Evolutionary conservation across 768 basidiomycete genomes (phyloP).

Genomic region (Coprinopsis sp.): DNA sequence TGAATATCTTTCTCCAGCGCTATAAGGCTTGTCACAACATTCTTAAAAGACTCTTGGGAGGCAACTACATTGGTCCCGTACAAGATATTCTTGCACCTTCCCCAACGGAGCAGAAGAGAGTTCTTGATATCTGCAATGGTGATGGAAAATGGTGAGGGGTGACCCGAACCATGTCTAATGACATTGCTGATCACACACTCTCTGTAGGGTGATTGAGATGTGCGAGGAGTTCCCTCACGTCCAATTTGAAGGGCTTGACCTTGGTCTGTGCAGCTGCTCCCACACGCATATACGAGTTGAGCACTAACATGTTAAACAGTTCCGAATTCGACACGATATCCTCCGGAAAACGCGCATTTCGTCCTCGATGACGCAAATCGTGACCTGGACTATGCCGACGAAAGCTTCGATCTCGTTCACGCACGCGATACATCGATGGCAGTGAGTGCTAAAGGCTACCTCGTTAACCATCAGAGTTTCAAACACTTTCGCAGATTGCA

Average conservation of each 20-base stretch:
- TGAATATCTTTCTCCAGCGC: constrained; percentile 37
- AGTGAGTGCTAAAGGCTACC: constrained; percentile 34
- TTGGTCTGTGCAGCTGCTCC: constrained; percentile 45
- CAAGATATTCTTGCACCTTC: constrained; percentile 40
- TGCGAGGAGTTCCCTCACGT: constrained; percentile 59
- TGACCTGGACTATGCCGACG: constrained; percentile 44
- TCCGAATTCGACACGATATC: constrained; percentile 65
- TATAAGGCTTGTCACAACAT: constrained; percentile 46
- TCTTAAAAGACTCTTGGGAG: constrained; percentile 47
- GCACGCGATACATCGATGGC: constrained; percentile 56
- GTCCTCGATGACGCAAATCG: constrained; percentile 61
- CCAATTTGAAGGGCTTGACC: constrained; percentile 67
- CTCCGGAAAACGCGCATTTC: constrained; percentile 56
- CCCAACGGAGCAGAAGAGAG: constrained; percentile 41
- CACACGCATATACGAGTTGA: constrained; percentile 11
- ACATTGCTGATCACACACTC: not conserved
- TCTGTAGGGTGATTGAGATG: constrained; percentile 68
- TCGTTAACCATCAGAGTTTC: not conserved
- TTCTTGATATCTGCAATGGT: constrained; percentile 74
- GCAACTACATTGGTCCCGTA: constrained; percentile 59
- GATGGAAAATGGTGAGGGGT: constrained; percentile 61
- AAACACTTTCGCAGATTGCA: constrained; percentile 42
- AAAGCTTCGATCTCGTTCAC: constrained; percentile 64
- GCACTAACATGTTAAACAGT: constrained; percentile 36
- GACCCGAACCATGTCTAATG: constrained; percentile 9